Evolutionary conservation across 2,329 filamentous ascomycete genomes (phyloP), one percentile per base, ranked within the genome.

Genomic region (Pseudogymnoascus sp.): DNA sequence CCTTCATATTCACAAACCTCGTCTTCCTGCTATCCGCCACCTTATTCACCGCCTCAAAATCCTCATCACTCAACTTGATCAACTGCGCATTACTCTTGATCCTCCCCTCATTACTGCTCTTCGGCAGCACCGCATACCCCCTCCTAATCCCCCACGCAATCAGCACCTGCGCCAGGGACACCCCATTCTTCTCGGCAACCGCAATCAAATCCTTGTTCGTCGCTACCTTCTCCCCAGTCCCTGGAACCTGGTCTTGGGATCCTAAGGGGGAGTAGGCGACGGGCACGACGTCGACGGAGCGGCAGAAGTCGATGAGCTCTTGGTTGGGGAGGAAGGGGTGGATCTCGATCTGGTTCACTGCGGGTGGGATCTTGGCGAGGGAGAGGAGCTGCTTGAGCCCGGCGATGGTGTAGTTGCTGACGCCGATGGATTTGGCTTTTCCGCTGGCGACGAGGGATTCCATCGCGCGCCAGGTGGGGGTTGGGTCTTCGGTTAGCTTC

Each of bases 1-100:
- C 87, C 80, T 89, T 91, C 88, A 91, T 91, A 77, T 91, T 90
- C 65, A 91, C 88, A 71, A 91, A 91, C 39, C 88, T 83, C 26
- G 82, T 83, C 74, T 89, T 85, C 61, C 87, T 80, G 37, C 85
- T 84, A 72, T 83, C 80, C 0, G 87, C 86, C 6, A 90, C 86
- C 66, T 79, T 74, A 68, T 81, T 77, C 12, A 87, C 77, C 62
- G 76, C 77, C 72, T 81, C 79, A 66, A 87, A 72, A 67, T 92
- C 88, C 45, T 83, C 81, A 8, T 77, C 79, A 67, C 86, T 84
- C 63, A 89, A 80, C 69, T 84, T 80, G 70, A 90, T 81, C 65
- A 90, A 79, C 70, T 86, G 81, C 71, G 84, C 78, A 76, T 92
- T 92, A 70, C 86, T 80, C 71, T 85, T 82, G 74, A 91, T 91